These are phyloP conservation scores for Boechera retrofracta DNA, from an alignment of 345 rosid species.

Conservation along the genomic window DNA sequence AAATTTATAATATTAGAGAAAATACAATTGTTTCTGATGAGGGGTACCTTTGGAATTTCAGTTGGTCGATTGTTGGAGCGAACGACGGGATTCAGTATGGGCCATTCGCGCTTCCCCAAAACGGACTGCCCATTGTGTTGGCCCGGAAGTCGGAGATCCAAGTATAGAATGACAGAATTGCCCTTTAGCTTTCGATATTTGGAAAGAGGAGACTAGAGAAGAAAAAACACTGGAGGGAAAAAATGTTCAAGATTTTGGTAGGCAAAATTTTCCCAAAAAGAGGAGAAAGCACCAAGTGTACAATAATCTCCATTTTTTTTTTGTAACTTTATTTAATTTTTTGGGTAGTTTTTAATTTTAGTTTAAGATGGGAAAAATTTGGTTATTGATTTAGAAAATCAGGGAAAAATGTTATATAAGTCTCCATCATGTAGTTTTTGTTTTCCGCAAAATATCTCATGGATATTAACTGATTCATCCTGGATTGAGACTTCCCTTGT, in stretches of 20 bases:
- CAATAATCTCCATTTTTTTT: conserved; percentile 14
- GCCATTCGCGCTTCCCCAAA: conserved; percentile 85
- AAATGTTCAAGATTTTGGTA: conserved; percentile 29
- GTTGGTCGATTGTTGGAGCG: conserved; percentile 64
- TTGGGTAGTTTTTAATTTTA: background rate
- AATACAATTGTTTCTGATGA: background rate
- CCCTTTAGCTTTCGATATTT: conserved; percentile 11
- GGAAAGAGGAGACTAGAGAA: conserved; percentile 16
- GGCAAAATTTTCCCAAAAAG: background rate
- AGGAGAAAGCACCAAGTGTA: conserved; percentile 40
- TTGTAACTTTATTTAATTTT: background rate
- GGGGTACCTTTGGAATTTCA: conserved; percentile 34
- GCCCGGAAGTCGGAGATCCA: conserved; percentile 44
- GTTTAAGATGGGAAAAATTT: conserved; percentile 8
- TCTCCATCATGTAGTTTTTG: conserved; percentile 1
- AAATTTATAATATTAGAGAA: background rate
- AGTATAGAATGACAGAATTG: background rate
- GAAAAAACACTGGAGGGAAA: background rate
- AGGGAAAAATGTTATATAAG: background rate
- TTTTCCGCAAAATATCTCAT: background rate
- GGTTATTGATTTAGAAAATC: background rate
- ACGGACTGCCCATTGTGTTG: conserved; percentile 75
- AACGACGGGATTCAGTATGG: conserved; percentile 76
- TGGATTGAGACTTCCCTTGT: background rate
- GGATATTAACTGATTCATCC: conserved; percentile 17